A percentile compares a stretch with the other conserved stretches of the same genome.
phyloP scores from a whole-genome alignment of 2,329 filamentous ascomycete species.

The Ilyonectria sp. region DNA sequence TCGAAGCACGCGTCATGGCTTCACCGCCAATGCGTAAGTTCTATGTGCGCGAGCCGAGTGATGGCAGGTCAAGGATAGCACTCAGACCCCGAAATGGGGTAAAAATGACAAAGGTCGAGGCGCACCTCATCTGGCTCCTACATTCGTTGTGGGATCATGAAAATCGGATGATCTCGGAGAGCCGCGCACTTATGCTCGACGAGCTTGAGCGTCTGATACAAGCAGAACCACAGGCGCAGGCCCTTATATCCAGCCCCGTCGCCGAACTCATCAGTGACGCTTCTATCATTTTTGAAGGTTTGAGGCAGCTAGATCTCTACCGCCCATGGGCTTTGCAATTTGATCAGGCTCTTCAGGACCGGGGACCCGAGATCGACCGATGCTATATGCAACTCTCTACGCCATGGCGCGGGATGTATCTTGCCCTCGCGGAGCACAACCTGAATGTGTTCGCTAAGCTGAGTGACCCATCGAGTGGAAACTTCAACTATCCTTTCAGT shows the following conservation, averaged over 20 bases:
- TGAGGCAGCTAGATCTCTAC: slow-evolving; percentile 61
- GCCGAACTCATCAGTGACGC: slow-evolving; percentile 59
- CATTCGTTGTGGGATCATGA: slow-evolving; percentile 56
- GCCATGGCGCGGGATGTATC: slow-evolving; percentile 31
- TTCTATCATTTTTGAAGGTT: slow-evolving; percentile 61
- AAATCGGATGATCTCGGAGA: slow-evolving; percentile 48
- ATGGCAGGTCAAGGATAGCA: slow-evolving; percentile 41
- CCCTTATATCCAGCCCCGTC: slow-evolving; percentile 57
- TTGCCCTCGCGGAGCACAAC: slow-evolving; percentile 32
- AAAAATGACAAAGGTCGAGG: slow-evolving; percentile 40
- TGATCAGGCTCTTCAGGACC: slow-evolving; percentile 47
- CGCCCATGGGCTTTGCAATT: slow-evolving; percentile 64
- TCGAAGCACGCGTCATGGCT: slow-evolving; percentile 43
- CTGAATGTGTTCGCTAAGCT: slow-evolving; percentile 36
- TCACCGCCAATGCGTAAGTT: slow-evolving; percentile 59
- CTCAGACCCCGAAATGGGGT: slow-evolving; percentile 32
- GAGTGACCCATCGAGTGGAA: slow-evolving; percentile 54
- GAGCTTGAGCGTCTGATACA: slow-evolving; percentile 63
- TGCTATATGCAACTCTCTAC: slow-evolving; percentile 41
- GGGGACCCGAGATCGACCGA: slow-evolving; percentile 44
- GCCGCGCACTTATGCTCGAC: slow-evolving; percentile 59
- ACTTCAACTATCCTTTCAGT: slow-evolving; percentile 60
- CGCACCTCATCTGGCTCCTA: slow-evolving; percentile 56
- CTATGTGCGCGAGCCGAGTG: slow-evolving; percentile 50
- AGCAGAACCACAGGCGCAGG: slow-evolving; percentile 52